phyloP scores from a whole-genome alignment of 768 basidiomycete species.

The Russula compacta region DNA sequence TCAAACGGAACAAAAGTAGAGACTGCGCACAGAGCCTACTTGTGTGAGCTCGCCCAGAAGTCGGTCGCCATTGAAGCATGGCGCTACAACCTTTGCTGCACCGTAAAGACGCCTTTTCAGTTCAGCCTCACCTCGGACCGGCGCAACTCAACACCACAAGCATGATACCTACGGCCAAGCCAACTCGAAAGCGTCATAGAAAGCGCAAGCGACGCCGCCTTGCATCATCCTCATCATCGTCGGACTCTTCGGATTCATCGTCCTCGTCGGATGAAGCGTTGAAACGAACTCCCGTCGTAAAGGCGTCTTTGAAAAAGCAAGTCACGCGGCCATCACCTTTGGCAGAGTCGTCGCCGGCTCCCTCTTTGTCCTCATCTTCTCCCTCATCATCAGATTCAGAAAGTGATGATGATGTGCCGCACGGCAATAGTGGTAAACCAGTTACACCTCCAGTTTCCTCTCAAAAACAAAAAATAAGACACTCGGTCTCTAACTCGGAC shows the following conservation, averaged over 20 bases:
- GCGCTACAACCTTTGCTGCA: not conserved
- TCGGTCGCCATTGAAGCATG: constrained; percentile 63
- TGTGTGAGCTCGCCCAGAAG: constrained; percentile 89
- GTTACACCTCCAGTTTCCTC: not conserved
- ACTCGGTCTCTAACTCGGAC: not conserved
- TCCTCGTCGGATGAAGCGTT: constrained; percentile 17
- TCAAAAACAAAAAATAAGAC: not conserved
- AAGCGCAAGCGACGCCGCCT: constrained; percentile 29
- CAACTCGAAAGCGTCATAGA: constrained; percentile 25
- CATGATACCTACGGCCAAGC: constrained; percentile 19
- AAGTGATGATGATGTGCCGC: not conserved
- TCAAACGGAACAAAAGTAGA: not conserved
- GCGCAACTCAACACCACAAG: not conserved
- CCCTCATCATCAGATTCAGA: constrained; percentile 21
- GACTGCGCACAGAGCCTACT: constrained; percentile 33
- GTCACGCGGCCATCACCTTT: not conserved
- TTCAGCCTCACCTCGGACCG: not conserved
- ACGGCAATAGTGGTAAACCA: not conserved
- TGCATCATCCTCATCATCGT: constrained; percentile 22
- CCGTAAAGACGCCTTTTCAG: not conserved
- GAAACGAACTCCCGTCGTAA: not conserved
- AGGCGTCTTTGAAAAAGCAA: constrained; percentile 4
- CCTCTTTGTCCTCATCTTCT: too few species aligned
- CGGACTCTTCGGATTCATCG: constrained; percentile 21
- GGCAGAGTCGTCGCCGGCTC: not conserved